A percentile compares a stretch with the other conserved stretches of the same genome.
phyloP scores from a whole-genome alignment of 192 early-diverging fungal species.

The Coemansia sp. region DNA sequence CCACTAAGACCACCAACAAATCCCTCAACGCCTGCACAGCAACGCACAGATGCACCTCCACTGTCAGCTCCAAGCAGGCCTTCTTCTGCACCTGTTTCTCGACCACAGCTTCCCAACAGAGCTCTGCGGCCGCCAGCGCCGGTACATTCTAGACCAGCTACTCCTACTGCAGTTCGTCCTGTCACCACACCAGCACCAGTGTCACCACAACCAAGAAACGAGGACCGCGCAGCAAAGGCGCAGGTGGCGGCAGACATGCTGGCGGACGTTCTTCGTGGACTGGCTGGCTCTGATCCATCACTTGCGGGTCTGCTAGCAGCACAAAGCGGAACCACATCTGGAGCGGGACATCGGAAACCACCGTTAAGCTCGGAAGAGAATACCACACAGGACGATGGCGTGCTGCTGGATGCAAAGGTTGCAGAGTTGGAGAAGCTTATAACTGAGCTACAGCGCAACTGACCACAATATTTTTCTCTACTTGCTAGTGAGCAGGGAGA shows the following conservation, averaged over 20 bases:
- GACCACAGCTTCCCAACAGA: neutral
- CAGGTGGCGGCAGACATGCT: conserved; percentile 48
- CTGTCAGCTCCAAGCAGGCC: neutral
- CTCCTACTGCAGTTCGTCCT: neutral
- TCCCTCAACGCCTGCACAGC: neutral
- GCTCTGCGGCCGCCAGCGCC: neutral
- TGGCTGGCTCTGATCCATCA: conserved; percentile 30
- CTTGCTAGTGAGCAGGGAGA: neutral
- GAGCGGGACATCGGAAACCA: too few relatives aligned
- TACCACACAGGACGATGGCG: conserved; percentile 9
- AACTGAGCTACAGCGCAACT: conserved; percentile 24
- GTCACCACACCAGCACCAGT: conserved; percentile 13
- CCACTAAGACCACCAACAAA: neutral
- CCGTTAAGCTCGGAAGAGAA: neutral
- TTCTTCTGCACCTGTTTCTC: conserved; percentile 12
- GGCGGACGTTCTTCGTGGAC: conserved; percentile 40
- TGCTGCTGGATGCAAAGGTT: conserved; percentile 46
- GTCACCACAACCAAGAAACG: neutral
- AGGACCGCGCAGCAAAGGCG: conserved; percentile 36
- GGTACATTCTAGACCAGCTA: conserved; percentile 9
- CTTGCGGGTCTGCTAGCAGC: conserved; percentile 11
- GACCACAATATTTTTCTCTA: neutral
- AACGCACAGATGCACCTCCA: neutral
- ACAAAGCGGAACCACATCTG: conserved; percentile 13
- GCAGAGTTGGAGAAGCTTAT: conserved; percentile 51